Conservation (phyloP, 495 filamentous ascomycete genomes). For the Annulohypoxylon stygium region DNA sequence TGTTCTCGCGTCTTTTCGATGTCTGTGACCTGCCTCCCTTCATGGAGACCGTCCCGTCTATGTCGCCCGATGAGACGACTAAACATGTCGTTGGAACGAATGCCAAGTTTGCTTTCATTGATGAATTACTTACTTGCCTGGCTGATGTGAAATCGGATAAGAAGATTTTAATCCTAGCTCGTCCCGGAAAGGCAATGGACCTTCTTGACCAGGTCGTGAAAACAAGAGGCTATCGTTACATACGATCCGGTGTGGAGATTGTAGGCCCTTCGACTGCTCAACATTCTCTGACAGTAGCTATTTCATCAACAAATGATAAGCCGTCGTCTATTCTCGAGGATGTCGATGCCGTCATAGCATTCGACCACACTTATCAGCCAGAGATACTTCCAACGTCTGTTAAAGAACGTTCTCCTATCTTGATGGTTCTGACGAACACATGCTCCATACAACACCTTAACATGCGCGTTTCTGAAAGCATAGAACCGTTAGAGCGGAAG, state of each 20-base stretch:
- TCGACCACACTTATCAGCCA: constrained; percentile 55
- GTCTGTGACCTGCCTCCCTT: constrained; percentile 61
- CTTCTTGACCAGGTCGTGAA: constrained; percentile 56
- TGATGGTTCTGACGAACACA: constrained; percentile 54
- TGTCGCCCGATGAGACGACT: constrained; percentile 50
- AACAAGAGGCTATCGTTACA: constrained; percentile 45
- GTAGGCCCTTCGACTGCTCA: constrained; percentile 25
- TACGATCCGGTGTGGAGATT: constrained; percentile 45
- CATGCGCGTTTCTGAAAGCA: constrained; percentile 48
- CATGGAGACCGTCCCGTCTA: constrained; percentile 47
- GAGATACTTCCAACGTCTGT: constrained; percentile 30
- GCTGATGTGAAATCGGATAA: constrained; percentile 45
- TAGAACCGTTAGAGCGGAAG: constrained; percentile 55
- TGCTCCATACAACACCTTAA: constrained; percentile 63
- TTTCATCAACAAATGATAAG: constrained; percentile 43
- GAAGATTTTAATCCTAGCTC: constrained; percentile 58
- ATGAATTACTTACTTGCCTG: constrained; percentile 56
- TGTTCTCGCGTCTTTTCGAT: constrained; percentile 56
- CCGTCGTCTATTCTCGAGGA: constrained; percentile 39
- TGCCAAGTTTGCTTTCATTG: constrained; percentile 61
- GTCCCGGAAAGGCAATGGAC: constrained; percentile 53
- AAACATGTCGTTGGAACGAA: constrained; percentile 58
- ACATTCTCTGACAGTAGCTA: constrained; percentile 38
- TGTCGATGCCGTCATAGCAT: constrained; percentile 57
- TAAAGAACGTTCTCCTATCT: constrained; percentile 38